phyloP scores from a whole-genome alignment of 805 yeast species.

The Torulaspora indica region DNA sequence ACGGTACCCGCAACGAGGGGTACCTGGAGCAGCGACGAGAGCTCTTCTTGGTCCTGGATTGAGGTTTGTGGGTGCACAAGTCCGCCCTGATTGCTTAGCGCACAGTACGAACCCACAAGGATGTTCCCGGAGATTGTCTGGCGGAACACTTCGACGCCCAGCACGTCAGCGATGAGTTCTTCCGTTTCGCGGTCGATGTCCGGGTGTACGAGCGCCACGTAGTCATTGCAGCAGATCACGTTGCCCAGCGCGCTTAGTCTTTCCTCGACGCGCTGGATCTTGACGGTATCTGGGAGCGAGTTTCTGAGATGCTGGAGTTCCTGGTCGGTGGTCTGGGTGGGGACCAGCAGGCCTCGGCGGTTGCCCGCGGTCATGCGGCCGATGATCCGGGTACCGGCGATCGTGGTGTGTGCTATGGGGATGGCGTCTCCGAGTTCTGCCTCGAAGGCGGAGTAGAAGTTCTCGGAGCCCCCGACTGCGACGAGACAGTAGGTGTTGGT shows the following conservation, averaged over 20 bases:
- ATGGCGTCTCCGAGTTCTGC: conserved; percentile 95
- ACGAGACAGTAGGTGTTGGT: conserved; percentile 96
- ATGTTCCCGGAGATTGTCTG: conserved; percentile 99
- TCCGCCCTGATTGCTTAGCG: conserved; percentile 96
- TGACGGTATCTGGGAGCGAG: conserved; percentile 90
- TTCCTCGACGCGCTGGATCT: conserved; percentile 97
- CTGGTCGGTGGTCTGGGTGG: conserved; percentile 97
- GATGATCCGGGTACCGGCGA: conserved; percentile 95
- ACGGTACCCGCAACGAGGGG: conserved; percentile 98
- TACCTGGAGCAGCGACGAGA: conserved; percentile 89
- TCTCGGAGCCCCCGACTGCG: conserved; percentile 92
- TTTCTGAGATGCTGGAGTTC: conserved; percentile 96
- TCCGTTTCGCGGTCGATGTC: conserved; percentile 99
- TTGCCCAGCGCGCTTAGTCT: conserved; percentile 95
- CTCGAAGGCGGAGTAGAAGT: conserved; percentile 89
- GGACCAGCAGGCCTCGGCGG: conserved; percentile 94
- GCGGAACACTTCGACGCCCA: conserved; percentile 98
- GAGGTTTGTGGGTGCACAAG: conserved; percentile 97
- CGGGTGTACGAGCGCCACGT: conserved; percentile 98
- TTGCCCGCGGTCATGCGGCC: conserved; percentile 99
- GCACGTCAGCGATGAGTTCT: conserved; percentile 94
- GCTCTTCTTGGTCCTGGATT: conserved; percentile 96
- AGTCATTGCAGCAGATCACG: conserved; percentile 97
- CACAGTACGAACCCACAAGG: conserved; percentile 92
- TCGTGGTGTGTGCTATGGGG: conserved; percentile 95